Evolutionary conservation across 2,329 filamentous ascomycete genomes (phyloP).

Genomic region (Calonectria crousiana): DNA sequence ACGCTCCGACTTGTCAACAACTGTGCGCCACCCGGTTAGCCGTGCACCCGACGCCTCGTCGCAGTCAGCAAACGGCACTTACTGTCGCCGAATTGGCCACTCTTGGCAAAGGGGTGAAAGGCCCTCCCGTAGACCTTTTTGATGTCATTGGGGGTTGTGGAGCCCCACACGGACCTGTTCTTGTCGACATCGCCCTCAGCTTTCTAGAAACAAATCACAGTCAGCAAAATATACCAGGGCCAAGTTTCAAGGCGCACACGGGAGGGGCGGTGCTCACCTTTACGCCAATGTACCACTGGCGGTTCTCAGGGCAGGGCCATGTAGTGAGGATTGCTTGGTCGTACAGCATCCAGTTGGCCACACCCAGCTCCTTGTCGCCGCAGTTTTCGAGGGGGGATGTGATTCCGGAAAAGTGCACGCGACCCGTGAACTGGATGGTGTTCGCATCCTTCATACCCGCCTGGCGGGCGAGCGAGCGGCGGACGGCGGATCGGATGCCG

Average conservation of each 20-base stretch:
- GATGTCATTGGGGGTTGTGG: conserved; percentile 19
- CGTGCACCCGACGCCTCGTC: not conserved
- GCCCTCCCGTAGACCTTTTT: conserved; percentile 25
- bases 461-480: conserved; percentile 16
- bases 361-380: conserved; percentile 12
- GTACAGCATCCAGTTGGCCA: conserved; percentile 28
- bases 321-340: conserved; percentile 23
- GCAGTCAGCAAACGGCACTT: conserved; percentile 3
- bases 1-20: conserved; percentile 26
- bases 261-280: conserved; percentile 12
- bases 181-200: conserved; percentile 21
- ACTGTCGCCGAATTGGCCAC: conserved; percentile 19
- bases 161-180: conserved; percentile 23
- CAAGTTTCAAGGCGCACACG: not conserved
- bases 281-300: conserved; percentile 25
- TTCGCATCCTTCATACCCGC: conserved; percentile 23
- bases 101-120: conserved; percentile 20
- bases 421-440: conserved; percentile 24
- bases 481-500: conserved; percentile 22
- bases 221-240: not conserved
- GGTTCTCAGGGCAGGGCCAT: conserved; percentile 22
- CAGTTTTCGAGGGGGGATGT: conserved; percentile 23
- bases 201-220: conserved; percentile 10
- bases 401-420: conserved; percentile 23
- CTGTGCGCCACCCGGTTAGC: conserved; percentile 2